Base-by-base conservation (phyloP, 1,284 basidiomycete genomes). In the Malassezia japonica region DNA sequence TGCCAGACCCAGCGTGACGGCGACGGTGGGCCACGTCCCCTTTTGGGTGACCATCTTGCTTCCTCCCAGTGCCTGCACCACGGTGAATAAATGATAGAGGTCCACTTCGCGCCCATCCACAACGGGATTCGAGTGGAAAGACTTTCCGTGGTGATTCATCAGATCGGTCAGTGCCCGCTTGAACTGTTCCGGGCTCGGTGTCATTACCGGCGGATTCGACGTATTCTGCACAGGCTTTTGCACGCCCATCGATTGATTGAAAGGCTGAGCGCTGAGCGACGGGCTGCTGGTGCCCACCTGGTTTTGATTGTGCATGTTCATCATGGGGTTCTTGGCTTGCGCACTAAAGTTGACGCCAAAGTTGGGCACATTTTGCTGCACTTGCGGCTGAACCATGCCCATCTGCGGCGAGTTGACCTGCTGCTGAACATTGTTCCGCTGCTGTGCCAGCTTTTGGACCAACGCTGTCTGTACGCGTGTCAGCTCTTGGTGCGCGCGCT, bases 41-140 rank as follows among this genome's bases (percentile, higher is more conserved):
- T 67, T 71, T 45, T 61, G 59, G 12, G 62, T 51, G 8, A 65
- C 66, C 9, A 56, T 53, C 39, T 67, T 60, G 41, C 64, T 68
- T 21, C 68, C 68, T 21, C 68, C 68, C 29, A 63, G 55, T 1
- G 61, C 59, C 32, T 65, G 63, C 3, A 71, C 68, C 24, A 60
- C 57, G 37, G 60, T 61, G 37, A 67, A 71, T 40, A 69, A 61
- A 6, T 56, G 59, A 41, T 64, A 67, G 27, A 71, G 48, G 35
- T 70, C 67, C 12, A 71, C 44, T 24, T 60, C 57, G 2, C 61
- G 57, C 1, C 62, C 63, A 18, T 57, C 64, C 1, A 67, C 50
- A 13, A 62, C 60, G 7, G 65, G 62, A 31, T 61, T 51, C 18
- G 51, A 46, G 15, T 55, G 59, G 47, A 64, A 55, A 9, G 67